A percentile compares a stretch with the other conserved stretches of the same genome.
Evolutionary conservation across 768 basidiomycete genomes (phyloP).

Genomic region (Leccinum fibrillosum): DNA sequence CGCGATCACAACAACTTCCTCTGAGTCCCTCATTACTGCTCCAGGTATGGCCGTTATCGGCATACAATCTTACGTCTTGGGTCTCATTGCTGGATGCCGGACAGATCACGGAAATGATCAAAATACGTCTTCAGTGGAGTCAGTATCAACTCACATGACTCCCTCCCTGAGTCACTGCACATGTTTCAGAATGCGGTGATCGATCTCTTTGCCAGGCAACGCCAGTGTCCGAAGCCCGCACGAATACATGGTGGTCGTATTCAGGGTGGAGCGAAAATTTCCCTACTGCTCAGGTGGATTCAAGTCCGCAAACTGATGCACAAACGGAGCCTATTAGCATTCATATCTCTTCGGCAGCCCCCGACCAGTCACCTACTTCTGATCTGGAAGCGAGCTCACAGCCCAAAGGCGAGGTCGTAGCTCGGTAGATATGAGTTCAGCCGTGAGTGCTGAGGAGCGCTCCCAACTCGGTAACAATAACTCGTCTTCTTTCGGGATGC

Average conservation of each 20-base stretch:
- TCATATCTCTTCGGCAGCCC: neutral
- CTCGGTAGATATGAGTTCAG: slow-evolving; percentile 6
- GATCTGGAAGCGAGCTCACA: slow-evolving; percentile 1
- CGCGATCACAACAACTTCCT: slow-evolving; percentile 7
- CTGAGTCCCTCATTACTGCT: neutral
- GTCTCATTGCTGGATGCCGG: slow-evolving; percentile 3
- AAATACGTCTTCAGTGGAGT: neutral
- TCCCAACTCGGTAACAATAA: slow-evolving; percentile 1
- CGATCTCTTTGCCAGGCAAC: slow-evolving; percentile 6
- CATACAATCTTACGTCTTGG: neutral
- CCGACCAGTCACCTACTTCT: slow-evolving; percentile 3
- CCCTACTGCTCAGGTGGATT: slow-evolving; percentile 5
- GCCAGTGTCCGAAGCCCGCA: slow-evolving; percentile 4
- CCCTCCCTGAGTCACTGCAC: neutral
- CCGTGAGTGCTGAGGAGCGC: neutral
- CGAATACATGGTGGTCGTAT: slow-evolving; percentile 47
- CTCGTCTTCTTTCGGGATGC: slow-evolving; percentile 5
- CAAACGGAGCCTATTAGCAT: neutral
- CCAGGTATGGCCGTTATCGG: slow-evolving; percentile 18
- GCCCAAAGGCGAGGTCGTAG: slow-evolving; percentile 3
- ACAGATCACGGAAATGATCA: slow-evolving; percentile 11
- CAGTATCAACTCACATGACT: neutral
- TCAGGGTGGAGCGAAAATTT: slow-evolving; percentile 37
- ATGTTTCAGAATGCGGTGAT: slow-evolving; percentile 13
- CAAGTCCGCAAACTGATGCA: neutral